Conservation (phyloP, 2,329 filamentous ascomycete genomes). For the Fusarium circinatum region DNA sequence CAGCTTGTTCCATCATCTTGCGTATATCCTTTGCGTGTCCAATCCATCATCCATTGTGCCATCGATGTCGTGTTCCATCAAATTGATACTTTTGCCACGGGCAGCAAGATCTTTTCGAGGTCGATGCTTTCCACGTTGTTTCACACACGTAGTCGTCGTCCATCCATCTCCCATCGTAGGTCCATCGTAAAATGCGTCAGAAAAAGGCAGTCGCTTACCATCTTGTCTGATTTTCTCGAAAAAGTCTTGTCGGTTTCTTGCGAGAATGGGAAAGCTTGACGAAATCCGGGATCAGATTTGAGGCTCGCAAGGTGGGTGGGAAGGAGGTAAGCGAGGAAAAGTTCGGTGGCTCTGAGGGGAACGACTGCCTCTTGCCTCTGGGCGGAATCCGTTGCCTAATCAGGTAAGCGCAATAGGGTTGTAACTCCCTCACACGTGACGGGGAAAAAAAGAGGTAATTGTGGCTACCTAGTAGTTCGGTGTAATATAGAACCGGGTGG, state of each 20-base stretch:
- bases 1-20: slow-evolving; percentile 43
- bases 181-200: slow-evolving; percentile 34
- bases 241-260: slow-evolving; percentile 55
- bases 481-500: slow-evolving; percentile 33
- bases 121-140: slow-evolving; percentile 32
- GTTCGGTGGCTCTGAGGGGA: slow-evolving; percentile 55
- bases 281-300: slow-evolving; percentile 68
- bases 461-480: slow-evolving; percentile 30
- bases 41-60: slow-evolving; percentile 6
- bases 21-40: slow-evolving; percentile 22
- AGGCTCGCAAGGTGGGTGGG: slow-evolving; percentile 61
- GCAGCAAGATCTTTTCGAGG: slow-evolving; percentile 12
- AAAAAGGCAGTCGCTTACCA: slow-evolving; percentile 65
- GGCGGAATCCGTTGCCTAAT: slow-evolving; percentile 53
- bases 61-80: slow-evolving; percentile 30
- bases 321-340: slow-evolving; percentile 61
- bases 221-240: slow-evolving; percentile 69
- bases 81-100: slow-evolving; percentile 31
- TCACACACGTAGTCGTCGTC: slow-evolving; percentile 31
- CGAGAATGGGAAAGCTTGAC: slow-evolving; percentile 61
- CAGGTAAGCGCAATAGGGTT: slow-evolving; percentile 48
- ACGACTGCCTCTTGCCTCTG: slow-evolving; percentile 48
- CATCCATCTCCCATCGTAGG: slow-evolving; percentile 33
- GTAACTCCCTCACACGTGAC: slow-evolving; percentile 53
- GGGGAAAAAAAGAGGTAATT: neutral